Conservation (phyloP, 2,329 filamentous ascomycete genomes). For the Drechslerella dactyloides region DNA sequence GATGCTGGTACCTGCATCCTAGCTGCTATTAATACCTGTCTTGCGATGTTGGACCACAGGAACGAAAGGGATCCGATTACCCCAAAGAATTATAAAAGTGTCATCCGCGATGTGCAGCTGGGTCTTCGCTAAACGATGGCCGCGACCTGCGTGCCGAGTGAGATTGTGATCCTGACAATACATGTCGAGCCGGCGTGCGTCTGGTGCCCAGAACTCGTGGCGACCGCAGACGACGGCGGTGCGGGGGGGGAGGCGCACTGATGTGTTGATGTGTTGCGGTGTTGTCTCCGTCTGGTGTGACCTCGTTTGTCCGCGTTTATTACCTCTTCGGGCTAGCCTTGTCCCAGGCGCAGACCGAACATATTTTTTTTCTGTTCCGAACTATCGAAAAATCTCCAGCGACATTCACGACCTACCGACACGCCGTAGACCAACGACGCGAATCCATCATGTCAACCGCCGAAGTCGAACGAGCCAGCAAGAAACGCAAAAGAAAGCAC, state of each 20-base stretch:
- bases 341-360: slow-evolving; percentile 7
- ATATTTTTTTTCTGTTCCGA: slow-evolving; percentile 33
- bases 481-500: slow-evolving; percentile 50
- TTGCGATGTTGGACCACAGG: background rate
- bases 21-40: slow-evolving; percentile 30
- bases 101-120: background rate
- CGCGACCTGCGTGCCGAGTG: background rate
- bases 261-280: background rate
- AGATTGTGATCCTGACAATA: background rate
- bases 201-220: background rate
- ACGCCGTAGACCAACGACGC: slow-evolving; percentile 8
- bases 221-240: background rate
- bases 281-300: background rate
- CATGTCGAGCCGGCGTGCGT: background rate
- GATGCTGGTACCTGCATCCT: slow-evolving; percentile 45
- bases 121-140: background rate
- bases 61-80: background rate
- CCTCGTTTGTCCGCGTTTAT: slow-evolving; percentile 20
- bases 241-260: background rate
- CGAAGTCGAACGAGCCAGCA: slow-evolving; percentile 46
- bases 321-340: slow-evolving; percentile 23
- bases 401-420: slow-evolving; percentile 15
- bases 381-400: too few relatives aligned
- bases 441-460: slow-evolving; percentile 31
- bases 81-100: background rate